Evolutionary conservation across 352 stramenopile genomes (phyloP).

Genomic region (Phytophthora boehmeriae): DNA sequence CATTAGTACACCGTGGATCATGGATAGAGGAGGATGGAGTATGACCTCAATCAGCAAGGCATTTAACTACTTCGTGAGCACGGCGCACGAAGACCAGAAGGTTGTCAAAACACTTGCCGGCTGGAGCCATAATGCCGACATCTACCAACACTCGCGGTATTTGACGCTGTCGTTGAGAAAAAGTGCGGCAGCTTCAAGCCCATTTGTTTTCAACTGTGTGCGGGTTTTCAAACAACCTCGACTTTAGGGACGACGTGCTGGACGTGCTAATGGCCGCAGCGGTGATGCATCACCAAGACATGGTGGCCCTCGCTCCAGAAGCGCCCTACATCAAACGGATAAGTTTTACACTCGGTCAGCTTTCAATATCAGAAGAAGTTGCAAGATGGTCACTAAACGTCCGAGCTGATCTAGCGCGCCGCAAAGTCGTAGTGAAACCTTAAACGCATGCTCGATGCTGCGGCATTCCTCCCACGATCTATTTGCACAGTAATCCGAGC

Average conservation of each 20-base stretch:
- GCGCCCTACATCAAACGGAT: conserved; percentile 9
- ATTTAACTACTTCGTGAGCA: conserved; percentile 18
- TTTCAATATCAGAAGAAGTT: neutral
- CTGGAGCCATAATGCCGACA: neutral
- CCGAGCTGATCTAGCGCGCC: neutral
- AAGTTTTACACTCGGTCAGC: neutral
- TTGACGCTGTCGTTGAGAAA: neutral
- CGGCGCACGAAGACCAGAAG: conserved; percentile 9
- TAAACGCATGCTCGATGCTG: neutral
- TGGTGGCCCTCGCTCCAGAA: neutral
- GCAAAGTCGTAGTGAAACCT: neutral
- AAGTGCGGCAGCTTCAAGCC: neutral
- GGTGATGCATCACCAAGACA: conserved; percentile 2
- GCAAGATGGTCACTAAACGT: conserved; percentile 1
- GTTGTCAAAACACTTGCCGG: conserved; percentile 7
- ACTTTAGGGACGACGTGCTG: neutral
- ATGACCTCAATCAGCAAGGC: conserved; percentile 6
- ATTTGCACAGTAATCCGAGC: neutral
- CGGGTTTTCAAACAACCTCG: neutral
- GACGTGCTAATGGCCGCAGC: neutral
- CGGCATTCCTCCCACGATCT: neutral
- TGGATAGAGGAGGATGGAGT: conserved; percentile 11
- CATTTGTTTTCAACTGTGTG: neutral
- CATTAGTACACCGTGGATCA: conserved; percentile 9
- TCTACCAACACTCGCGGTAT: neutral